Conservation (phyloP, 192 early-diverging fungal species). For the Phlyctochytrium planicorne region DNA sequence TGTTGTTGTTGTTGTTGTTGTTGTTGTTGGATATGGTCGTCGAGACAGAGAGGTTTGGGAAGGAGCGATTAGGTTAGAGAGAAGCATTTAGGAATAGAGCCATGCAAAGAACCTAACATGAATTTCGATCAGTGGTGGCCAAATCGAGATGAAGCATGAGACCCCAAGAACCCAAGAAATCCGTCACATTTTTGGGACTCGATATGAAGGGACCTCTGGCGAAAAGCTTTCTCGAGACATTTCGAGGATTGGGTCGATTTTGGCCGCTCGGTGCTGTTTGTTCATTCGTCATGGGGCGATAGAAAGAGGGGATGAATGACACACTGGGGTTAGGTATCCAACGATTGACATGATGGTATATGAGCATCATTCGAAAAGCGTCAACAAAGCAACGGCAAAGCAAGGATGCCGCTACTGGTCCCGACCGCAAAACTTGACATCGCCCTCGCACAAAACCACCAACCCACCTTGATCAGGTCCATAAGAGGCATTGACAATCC, state of each 20-base stretch:
- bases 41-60: too few species aligned
- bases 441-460: too few species aligned
- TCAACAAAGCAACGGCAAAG: too few species aligned
- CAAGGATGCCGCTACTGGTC: background rate
- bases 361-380: too few species aligned
- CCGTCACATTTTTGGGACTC: conserved; percentile 9
- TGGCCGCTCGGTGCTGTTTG: conserved; percentile 14
- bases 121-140: conserved; percentile 13
- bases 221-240: conserved; percentile 19
- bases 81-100: background rate
- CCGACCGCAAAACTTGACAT: background rate
- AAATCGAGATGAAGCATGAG: conserved; percentile 37
- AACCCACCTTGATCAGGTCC: conserved; percentile 21
- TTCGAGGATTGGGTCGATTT: conserved; percentile 13
- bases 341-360: too few species aligned
- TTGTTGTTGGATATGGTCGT: too few species aligned
- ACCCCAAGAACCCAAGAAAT: conserved; percentile 24
- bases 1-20: too few species aligned
- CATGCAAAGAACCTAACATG: background rate
- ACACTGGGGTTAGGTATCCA: too few species aligned
- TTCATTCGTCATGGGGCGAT: too few species aligned
- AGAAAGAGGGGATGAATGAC: too few species aligned
- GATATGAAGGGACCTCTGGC: background rate
- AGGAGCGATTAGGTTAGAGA: background rate
- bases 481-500: background rate